A percentile compares a stretch with the other conserved stretches of the same genome.
These are phyloP conservation scores for Torulaspora quercuum DNA, from an alignment of 805 yeast species.

Conservation along the genomic window DNA sequence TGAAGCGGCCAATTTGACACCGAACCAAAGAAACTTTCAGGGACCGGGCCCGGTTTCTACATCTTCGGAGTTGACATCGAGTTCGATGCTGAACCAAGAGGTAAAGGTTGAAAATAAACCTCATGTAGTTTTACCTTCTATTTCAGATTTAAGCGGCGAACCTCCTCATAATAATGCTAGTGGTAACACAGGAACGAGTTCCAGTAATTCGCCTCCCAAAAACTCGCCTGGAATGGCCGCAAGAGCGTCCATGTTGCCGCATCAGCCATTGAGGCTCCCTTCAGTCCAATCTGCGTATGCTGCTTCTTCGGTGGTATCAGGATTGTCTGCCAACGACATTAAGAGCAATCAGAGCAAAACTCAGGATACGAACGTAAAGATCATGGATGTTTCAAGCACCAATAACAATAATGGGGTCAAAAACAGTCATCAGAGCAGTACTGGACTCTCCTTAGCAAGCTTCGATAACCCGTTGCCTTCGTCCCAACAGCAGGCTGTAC, in stretches of 20 bases:
- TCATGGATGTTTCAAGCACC: neutral
- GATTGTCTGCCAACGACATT: conserved; percentile 6
- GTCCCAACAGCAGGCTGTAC: conserved; percentile 7
- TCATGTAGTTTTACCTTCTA: conserved; percentile 17
- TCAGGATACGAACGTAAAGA: neutral
- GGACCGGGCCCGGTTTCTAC: conserved; percentile 1
- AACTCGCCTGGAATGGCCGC: conserved; percentile 2
- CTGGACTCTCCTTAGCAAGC: conserved; percentile 32
- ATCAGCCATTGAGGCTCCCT: conserved; percentile 16
- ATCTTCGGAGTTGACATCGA: conserved; percentile 1
- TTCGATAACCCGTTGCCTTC: conserved; percentile 34
- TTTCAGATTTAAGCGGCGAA: conserved; percentile 19
- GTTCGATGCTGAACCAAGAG: conserved; percentile 15
- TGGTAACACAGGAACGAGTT: conserved; percentile 2
- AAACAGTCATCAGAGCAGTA: conserved; percentile 11
- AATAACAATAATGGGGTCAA: conserved; percentile 14
- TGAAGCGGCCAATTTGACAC: conserved; percentile 1
- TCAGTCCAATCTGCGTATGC: conserved; percentile 14
- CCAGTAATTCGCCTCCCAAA: conserved; percentile 2
- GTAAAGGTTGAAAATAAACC: conserved; percentile 11
- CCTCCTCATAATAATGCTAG: conserved; percentile 7
- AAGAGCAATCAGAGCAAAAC: conserved; percentile 8
- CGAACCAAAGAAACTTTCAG: conserved; percentile 1
- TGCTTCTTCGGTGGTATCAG: conserved; percentile 7
- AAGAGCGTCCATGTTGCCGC: conserved; percentile 11